These are phyloP conservation scores for Epichloe hybrida DNA, from an alignment of 2,329 filamentous ascomycete genomes.

Conservation along the genomic window DNA sequence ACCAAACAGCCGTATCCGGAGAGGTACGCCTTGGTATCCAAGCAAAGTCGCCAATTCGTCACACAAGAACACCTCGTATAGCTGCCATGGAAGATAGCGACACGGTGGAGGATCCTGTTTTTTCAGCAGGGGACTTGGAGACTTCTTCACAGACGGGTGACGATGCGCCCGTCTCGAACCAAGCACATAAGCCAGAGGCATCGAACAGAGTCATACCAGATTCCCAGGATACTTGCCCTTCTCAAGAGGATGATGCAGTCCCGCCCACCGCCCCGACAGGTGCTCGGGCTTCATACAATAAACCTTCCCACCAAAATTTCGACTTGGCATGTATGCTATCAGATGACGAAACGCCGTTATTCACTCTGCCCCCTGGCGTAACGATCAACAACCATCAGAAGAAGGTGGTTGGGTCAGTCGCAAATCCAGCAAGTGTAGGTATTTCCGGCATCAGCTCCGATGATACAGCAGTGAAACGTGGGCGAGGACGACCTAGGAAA, in stretches of 20 bases:
- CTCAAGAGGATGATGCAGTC: not conserved
- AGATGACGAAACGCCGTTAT: slow-evolving; percentile 23
- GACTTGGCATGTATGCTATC: slow-evolving; percentile 16
- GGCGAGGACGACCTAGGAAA: slow-evolving; percentile 2
- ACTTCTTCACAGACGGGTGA: slow-evolving; percentile 3
- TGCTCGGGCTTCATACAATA: not conserved
- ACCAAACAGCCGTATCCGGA: not conserved
- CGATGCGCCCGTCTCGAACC: slow-evolving; percentile 3
- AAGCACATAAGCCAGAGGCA: not conserved
- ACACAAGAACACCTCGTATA: not conserved
- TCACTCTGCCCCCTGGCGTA: slow-evolving; percentile 4
- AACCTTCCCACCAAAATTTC: not conserved
- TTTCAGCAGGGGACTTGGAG: slow-evolving; percentile 1
- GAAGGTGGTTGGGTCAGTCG: not conserved
- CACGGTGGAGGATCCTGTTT: slow-evolving; percentile 4
- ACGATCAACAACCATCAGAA: not conserved
- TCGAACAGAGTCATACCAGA: slow-evolving; percentile 12
- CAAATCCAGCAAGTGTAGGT: not conserved
- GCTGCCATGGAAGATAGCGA: slow-evolving; percentile 4
- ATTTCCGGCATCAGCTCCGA: not conserved
- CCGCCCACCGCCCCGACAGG: not conserved
- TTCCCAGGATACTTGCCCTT: slow-evolving; percentile 15
- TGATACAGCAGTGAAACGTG: not conserved
- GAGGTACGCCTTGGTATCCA: not conserved
- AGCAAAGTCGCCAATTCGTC: not conserved